Evolutionary conservation across 2,329 filamentous ascomycete species (phyloP), one percentile per base, ranked within the genome.

Genomic region (Botryosphaeria dothidea): DNA sequence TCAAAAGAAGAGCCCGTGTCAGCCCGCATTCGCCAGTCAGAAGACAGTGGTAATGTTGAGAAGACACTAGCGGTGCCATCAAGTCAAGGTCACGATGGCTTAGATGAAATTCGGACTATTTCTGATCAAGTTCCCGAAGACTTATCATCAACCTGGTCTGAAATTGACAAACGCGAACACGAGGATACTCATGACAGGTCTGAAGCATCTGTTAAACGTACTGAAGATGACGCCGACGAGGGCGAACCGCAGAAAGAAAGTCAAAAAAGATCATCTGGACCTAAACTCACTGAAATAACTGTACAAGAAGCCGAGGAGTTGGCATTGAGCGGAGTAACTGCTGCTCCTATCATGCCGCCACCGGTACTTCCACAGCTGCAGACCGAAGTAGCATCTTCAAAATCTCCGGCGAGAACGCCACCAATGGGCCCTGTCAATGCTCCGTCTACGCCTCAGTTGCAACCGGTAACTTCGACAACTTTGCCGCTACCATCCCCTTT

Each of bases 401-500:
- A 4, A 13, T 38, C 62, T 11, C 43, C 43, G 2, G 17, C 54
- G 19, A 51, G 25, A 19, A 61, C 46, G 19, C 63, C 63, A 21
- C 31, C n/a, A 11, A 49, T 52, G 21, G 45, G 31, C 19, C 41
- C 63, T 11, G 46, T 45, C 19, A 46, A 45, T 25, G 54, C 63
- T 41, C 63, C 54, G 3, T 43, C 45, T 13, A 65, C 63, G 19
- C 63, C 63, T 11, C 56, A 60, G 25, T 17, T 65, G 36, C 63
- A 71, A 25, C 75, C 76, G 0, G 66, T 75, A 11, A 74, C 75
- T 34, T 77, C 75, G 6, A 70, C 74, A 21, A 75, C 74, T 1
- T 69, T 78, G 2, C 75, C 76, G n/a, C 66, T 78, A 17, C 75
- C 75, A 23, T 78, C 76, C 2, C 76, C 76, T 0, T 78, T 78